These are phyloP conservation scores for Yamadazyma membranifaciens DNA, from an alignment of 1,139 yeast species.

Conservation along the genomic window DNA sequence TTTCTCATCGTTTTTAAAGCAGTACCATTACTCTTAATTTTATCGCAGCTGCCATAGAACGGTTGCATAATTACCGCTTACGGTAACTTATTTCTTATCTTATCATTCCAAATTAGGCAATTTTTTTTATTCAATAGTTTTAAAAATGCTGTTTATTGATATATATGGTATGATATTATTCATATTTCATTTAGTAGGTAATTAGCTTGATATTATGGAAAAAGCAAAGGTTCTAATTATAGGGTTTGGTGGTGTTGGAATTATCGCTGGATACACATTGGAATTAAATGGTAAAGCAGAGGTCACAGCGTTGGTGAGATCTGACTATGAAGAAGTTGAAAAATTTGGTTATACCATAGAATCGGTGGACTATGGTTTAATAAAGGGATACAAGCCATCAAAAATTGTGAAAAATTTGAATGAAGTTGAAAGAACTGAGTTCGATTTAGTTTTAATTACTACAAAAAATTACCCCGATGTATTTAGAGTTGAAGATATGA, in stretches of 20 bases:
- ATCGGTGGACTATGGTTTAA: slow-evolving; percentile 58
- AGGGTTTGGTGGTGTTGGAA: slow-evolving; percentile 62
- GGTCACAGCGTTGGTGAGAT: slow-evolving; percentile 50
- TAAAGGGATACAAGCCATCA: slow-evolving; percentile 51
- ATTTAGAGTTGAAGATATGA: slow-evolving; percentile 12
- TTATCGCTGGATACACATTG: slow-evolving; percentile 62
- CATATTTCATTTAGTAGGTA: no score
- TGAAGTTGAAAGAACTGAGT: slow-evolving; percentile 46
- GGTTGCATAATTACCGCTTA: no score
- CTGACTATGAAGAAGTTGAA: slow-evolving; percentile 57
- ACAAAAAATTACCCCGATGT: slow-evolving; percentile 44
- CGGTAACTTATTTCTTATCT: no score
- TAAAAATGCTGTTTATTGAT: no score
- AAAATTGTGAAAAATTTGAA: slow-evolving; percentile 40
- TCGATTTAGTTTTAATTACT: slow-evolving; percentile 64
- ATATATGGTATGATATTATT: no score
- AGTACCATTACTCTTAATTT: no score
- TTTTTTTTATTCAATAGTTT: no score
- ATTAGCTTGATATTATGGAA: not conserved
- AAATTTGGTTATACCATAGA: slow-evolving; percentile 58
- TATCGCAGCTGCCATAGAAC: no score
- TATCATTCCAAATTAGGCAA: no score
- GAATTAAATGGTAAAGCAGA: slow-evolving; percentile 34
- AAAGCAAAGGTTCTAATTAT: slow-evolving; percentile 29
- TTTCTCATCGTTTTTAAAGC: no score